Evolutionary conservation across 106 monocot species (phyloP).

Genomic region (Acorus gramineus): DNA sequence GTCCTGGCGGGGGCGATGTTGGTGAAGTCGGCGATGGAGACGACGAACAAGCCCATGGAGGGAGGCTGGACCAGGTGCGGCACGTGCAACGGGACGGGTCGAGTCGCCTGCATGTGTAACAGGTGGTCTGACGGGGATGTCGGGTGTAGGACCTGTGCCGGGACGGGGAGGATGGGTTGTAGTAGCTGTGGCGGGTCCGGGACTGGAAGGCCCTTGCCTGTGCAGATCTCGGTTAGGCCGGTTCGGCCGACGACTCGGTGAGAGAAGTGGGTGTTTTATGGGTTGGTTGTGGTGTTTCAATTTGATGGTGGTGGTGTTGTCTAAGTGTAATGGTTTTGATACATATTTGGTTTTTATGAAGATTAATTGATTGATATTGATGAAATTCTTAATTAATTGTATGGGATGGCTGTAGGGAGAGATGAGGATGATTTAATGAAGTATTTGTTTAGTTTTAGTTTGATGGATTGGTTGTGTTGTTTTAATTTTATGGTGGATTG

Average conservation of each 20-base stretch:
- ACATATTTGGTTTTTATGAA: too few species aligned
- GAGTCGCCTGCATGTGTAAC: conserved; percentile 62
- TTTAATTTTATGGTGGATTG: too few species aligned
- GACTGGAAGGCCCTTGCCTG: conserved; percentile 49
- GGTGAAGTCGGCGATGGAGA: conserved; percentile 51
- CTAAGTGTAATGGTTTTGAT: too few species aligned
- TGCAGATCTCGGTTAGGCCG: conserved; percentile 30
- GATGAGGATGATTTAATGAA: too few species aligned
- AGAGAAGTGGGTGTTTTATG: too few species aligned
- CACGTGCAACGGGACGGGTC: conserved; percentile 71
- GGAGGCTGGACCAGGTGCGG: conserved; percentile 35
- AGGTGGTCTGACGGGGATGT: conserved; percentile 91
- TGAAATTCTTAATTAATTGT: too few species aligned
- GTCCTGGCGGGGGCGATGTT: conserved; percentile 69
- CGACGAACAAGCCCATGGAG: conserved; percentile 16
- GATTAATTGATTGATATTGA: too few species aligned
- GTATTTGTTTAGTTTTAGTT: too few species aligned
- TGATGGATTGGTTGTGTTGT: too few species aligned
- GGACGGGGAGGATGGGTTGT: conserved; percentile 74
- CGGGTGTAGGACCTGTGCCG: conserved; percentile 81
- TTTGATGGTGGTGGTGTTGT: too few species aligned
- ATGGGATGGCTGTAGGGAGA: too few species aligned
- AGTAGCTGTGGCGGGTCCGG: conserved; percentile 77
- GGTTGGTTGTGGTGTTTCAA: too few species aligned
- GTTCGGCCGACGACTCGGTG: not conserved